Conservation (phyloP, 306 rosid species). For the Ziziphus jujuba region DNA sequence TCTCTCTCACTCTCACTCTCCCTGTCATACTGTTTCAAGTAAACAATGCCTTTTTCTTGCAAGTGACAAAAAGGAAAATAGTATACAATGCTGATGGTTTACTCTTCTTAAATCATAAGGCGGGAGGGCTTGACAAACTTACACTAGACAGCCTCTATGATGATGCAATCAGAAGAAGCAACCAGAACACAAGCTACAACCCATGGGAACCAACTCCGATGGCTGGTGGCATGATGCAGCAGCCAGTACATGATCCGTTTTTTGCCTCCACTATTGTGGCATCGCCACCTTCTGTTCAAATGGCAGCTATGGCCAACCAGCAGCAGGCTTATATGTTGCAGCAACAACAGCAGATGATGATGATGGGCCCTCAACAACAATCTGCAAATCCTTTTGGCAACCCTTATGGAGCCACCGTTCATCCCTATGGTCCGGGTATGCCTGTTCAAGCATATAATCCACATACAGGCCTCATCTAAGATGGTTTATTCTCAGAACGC, state of each 20-base stretch:
- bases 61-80: too few species aligned
- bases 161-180: conserved; percentile 88
- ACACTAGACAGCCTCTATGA: conserved; percentile 94
- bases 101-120: conserved; percentile 46
- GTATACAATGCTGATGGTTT: neutral
- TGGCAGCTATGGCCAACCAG: conserved; percentile 88
- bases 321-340: conserved; percentile 85
- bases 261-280: conserved; percentile 62
- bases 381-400: conserved; percentile 80
- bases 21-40: too few species aligned
- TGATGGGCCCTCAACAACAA: conserved; percentile 68
- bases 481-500: conserved; percentile 25
- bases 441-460: conserved; percentile 95
- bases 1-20: neutral
- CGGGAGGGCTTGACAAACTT: conserved; percentile 93
- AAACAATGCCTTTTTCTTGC: too few species aligned
- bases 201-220: conserved; percentile 84
- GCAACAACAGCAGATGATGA: conserved; percentile 80
- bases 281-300: conserved; percentile 85
- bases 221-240: conserved; percentile 64
- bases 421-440: conserved; percentile 78
- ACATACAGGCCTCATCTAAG: conserved; percentile 71
- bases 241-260: conserved; percentile 76
- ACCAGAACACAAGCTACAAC: conserved; percentile 85
- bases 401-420: conserved; percentile 63